Evolutionary conservation across 352 stramenopile species (phyloP).

Genomic region (Thalassiosira delicatula): DNA sequence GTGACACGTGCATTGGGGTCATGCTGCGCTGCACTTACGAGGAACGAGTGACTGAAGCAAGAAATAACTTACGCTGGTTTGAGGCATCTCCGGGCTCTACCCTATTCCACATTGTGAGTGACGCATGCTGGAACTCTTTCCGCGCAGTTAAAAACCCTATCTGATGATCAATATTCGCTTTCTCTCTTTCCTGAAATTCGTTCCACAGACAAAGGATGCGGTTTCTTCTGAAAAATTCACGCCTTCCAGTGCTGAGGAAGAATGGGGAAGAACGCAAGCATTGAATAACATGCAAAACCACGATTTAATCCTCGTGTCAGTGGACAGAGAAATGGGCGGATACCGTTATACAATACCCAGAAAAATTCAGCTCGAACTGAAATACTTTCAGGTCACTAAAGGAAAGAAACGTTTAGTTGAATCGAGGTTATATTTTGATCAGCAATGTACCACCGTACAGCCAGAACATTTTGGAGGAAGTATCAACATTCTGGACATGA

Average conservation of each 20-base stretch:
- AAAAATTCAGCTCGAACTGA: conserved; percentile 64
- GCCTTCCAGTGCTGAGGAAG: conserved; percentile 43
- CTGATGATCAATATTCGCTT: background rate
- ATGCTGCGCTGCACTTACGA: conserved; percentile 91
- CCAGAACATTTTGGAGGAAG: conserved; percentile 78
- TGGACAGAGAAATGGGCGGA: conserved; percentile 62
- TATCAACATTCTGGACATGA: conserved; percentile 66
- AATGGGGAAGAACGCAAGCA: conserved; percentile 54
- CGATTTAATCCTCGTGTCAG: conserved; percentile 67
- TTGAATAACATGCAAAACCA: conserved; percentile 54
- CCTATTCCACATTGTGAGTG: conserved; percentile 78
- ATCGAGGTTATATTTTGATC: conserved; percentile 73
- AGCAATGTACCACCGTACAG: conserved; percentile 79
- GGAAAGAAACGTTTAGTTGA: conserved; percentile 69
- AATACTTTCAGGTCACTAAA: conserved; percentile 72
- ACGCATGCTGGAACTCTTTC: background rate
- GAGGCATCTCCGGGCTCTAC: conserved; percentile 62
- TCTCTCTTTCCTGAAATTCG: background rate
- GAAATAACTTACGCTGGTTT: conserved; percentile 73
- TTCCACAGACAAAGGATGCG: conserved; percentile 62
- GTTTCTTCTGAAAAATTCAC: conserved; percentile 45
- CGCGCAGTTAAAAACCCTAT: background rate
- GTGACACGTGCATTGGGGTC: conserved; percentile 58
- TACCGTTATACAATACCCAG: conserved; percentile 66
- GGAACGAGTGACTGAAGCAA: conserved; percentile 75